A percentile compares a stretch with the other conserved stretches of the same genome.
phyloP scores from a whole-genome alignment of 257 asterid genomes.

The Forsythia viridissima region DNA sequence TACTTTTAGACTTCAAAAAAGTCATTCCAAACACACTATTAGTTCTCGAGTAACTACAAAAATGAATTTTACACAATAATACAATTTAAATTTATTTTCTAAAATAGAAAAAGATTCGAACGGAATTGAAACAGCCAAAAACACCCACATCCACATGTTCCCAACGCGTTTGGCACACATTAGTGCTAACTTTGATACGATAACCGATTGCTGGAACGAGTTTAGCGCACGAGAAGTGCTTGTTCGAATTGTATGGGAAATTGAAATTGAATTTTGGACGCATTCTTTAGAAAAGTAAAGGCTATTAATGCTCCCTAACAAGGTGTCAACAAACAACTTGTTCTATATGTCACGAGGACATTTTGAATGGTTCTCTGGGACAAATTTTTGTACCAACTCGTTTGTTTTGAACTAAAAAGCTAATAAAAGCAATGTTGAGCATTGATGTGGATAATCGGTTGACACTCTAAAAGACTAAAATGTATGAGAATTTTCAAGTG shows the following conservation, averaged over 20 bases:
- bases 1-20: too few species aligned
- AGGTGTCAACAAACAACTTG: constrained; percentile 11
- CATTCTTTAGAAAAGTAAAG: not conserved
- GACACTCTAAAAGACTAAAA: not conserved
- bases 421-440: not conserved
- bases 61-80: too few species aligned
- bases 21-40: too few species aligned
- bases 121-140: not conserved
- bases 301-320: not conserved
- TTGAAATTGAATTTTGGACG: not conserved
- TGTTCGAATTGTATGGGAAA: not conserved
- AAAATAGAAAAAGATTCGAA: too few species aligned
- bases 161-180: not conserved
- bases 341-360: not conserved
- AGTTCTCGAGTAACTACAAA: too few species aligned
- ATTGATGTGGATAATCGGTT: not conserved
- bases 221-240: not conserved
- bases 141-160: not conserved
- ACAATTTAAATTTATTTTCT: too few species aligned
- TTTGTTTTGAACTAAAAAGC: not conserved
- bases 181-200: not conserved
- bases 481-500: not conserved
- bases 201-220: not conserved
- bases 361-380: not conserved
- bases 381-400: not conserved